A percentile compares a stretch with the other conserved stretches of the same genome.
phyloP scores from a whole-genome alignment of 345 rosid genomes.

The Cardamine chenopodiifolia region DNA sequence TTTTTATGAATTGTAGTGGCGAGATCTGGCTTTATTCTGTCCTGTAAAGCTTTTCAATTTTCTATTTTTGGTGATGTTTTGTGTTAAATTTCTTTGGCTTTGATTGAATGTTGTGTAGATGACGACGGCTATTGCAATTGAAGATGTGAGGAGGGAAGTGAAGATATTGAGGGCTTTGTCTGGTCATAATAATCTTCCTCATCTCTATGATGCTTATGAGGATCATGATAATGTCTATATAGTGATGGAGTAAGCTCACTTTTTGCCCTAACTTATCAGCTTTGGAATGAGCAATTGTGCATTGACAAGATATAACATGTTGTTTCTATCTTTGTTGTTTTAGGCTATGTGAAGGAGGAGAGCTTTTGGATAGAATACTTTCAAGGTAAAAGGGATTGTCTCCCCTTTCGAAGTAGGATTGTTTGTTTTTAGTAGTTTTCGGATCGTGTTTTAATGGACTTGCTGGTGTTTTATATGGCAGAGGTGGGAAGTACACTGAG shows the following conservation, averaged over 20 bases:
- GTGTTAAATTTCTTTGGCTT: not conserved
- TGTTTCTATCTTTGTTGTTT: constrained; percentile 15
- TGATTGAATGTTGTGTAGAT: constrained; percentile 55
- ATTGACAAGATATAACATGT: constrained; percentile 6
- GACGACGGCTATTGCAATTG: constrained; percentile 96
- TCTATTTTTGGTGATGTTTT: not conserved
- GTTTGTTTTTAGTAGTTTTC: not conserved
- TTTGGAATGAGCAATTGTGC: not conserved
- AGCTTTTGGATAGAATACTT: constrained; percentile 94
- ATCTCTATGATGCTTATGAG: constrained; percentile 89
- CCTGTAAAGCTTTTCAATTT: constrained; percentile 15
- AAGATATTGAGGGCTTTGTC: constrained; percentile 82
- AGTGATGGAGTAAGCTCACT: constrained; percentile 90
- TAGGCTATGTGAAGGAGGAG: constrained; percentile 98
- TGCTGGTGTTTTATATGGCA: constrained; percentile 40
- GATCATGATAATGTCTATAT: constrained; percentile 86
- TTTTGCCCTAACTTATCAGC: not conserved
- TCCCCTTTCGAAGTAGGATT: constrained; percentile 13
- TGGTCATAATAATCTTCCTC: constrained; percentile 79
- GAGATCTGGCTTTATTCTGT: constrained; percentile 36
- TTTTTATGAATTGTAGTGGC: not conserved
- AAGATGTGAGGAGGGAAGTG: constrained; percentile 98
- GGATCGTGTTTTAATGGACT: not conserved
- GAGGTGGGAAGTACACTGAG: constrained; percentile 97
- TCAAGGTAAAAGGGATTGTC: constrained; percentile 59